These are phyloP conservation scores for Colletotrichum simmondsii DNA, from an alignment of 2,329 filamentous ascomycete genomes.

Conservation along the genomic window DNA sequence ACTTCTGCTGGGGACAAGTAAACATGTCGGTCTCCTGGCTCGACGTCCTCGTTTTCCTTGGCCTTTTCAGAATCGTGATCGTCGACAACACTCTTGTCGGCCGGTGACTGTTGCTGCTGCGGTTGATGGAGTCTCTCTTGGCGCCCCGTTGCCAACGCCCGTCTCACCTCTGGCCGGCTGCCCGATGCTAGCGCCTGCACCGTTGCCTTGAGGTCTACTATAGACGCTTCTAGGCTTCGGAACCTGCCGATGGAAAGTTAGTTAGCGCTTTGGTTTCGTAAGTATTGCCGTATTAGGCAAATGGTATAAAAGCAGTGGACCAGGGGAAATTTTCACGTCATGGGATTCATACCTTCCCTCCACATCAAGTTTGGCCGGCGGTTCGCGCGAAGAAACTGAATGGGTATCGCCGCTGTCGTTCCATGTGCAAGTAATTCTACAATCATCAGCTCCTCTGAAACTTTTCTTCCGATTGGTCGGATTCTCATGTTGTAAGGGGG, in stretches of 20 bases:
- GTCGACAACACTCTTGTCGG: not conserved
- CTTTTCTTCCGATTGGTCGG: not conserved
- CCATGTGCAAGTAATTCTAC: slow-evolving; percentile 30
- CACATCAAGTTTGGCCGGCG: slow-evolving; percentile 13
- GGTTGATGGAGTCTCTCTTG: not conserved
- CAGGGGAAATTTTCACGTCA: no score
- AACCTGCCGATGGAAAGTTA: slow-evolving; percentile 8
- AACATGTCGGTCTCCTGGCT: slow-evolving; percentile 27
- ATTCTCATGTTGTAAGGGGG: not conserved
- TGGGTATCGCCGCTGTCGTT: slow-evolving; percentile 32
- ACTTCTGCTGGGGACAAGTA: slow-evolving; percentile 31
- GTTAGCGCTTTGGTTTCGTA: not conserved
- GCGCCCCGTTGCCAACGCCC: not conserved
- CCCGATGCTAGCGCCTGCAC: slow-evolving; percentile 20
- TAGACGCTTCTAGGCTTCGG: slow-evolving; percentile 21
- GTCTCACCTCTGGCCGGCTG: slow-evolving; percentile 8
- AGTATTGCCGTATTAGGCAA: not conserved
- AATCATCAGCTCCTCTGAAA: not conserved
- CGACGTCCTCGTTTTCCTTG: slow-evolving; percentile 19
- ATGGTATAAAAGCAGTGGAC: not conserved
- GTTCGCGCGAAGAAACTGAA: slow-evolving; percentile 20
- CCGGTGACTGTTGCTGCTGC: not conserved
- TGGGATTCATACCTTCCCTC: slow-evolving; percentile 19
- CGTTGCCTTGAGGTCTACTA: slow-evolving; percentile 26
- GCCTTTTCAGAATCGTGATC: not conserved